phyloP scores from a whole-genome alignment of 2,329 filamentous ascomycete genomes.

The Colletotrichum zoysiae region DNA sequence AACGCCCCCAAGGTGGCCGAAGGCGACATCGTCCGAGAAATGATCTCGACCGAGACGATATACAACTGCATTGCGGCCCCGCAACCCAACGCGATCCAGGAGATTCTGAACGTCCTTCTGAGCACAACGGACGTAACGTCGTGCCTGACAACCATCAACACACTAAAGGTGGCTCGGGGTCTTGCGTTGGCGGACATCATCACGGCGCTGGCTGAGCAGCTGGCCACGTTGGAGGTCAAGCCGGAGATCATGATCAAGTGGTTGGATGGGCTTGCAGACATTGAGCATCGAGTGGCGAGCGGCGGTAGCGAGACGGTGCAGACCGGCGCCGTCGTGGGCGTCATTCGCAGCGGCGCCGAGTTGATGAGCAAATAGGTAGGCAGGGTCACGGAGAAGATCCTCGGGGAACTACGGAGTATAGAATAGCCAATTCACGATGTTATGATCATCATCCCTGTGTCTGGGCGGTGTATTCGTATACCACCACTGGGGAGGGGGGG shows the following conservation, averaged over 20 bases:
- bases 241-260: conserved; percentile 90
- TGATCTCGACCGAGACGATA: conserved; percentile 89
- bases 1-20: conserved; percentile 71
- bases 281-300: conserved; percentile 90
- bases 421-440: conserved; percentile 36
- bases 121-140: conserved; percentile 89
- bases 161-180: conserved; percentile 86
- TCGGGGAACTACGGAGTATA: background rate
- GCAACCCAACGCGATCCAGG: conserved; percentile 86
- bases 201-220: conserved; percentile 84
- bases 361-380: conserved; percentile 60
- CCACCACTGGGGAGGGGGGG: background rate
- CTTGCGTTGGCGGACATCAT: conserved; percentile 95
- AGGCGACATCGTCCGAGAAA: conserved; percentile 78
- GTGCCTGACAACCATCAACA: conserved; percentile 88
- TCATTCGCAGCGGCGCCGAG: conserved; percentile 88
- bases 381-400: background rate
- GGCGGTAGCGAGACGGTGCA: conserved; percentile 90
- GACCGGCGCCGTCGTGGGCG: conserved; percentile 92
- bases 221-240: conserved; percentile 85
- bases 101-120: conserved; percentile 87
- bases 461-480: too few relatives aligned
- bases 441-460: conserved; percentile 26
- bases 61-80: conserved; percentile 98
- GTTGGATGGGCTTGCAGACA: conserved; percentile 90